Percentiles rank a stretch among this genome's conserved stretches.
Evolutionary conservation across 1,139 yeast species (phyloP).

Genomic region (Kurtzmaniella quercitrusa): DNA sequence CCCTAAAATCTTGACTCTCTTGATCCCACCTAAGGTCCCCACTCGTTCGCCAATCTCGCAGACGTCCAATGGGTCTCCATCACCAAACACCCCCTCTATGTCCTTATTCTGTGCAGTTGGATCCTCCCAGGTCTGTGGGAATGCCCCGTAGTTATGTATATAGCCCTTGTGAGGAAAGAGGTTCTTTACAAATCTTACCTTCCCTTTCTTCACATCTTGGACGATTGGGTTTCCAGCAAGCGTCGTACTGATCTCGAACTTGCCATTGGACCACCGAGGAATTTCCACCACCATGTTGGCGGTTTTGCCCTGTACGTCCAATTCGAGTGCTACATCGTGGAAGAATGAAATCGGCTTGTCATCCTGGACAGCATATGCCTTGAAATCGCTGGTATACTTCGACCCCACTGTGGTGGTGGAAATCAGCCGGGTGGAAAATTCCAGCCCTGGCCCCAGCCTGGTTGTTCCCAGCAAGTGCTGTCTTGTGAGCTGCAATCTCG

Average conservation of each 20-base stretch:
- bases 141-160: conserved; percentile 96
- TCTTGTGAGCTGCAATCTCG: conserved; percentile 6
- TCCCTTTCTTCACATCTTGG: conserved; percentile 91
- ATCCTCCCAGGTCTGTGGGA: conserved; percentile 97
- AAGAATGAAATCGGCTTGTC: conserved; percentile 68
- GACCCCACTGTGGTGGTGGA: conserved; percentile 18
- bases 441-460: not conserved
- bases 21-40: conserved; percentile 69
- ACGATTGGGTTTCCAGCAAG: conserved; percentile 71
- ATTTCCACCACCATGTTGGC: conserved; percentile 87
- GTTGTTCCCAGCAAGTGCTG: conserved; percentile 3
- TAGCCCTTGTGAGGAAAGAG: conserved; percentile 95
- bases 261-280: conserved; percentile 90
- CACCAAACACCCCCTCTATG: conserved; percentile 66
- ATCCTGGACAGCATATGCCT: conserved; percentile 46
- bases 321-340: conserved; percentile 72
- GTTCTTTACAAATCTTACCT: conserved; percentile 83
- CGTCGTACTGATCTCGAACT: conserved; percentile 74
- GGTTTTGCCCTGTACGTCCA: conserved; percentile 60
- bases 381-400: conserved; percentile 30
- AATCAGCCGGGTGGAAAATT: not conserved
- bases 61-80: conserved; percentile 87
- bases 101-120: conserved; percentile 54
- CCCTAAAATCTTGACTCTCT: conserved; percentile 80
- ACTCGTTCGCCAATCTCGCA: conserved; percentile 81